Conservation (phyloP, 2,329 filamentous ascomycete genomes). For the Hypoxylon sp. region DNA sequence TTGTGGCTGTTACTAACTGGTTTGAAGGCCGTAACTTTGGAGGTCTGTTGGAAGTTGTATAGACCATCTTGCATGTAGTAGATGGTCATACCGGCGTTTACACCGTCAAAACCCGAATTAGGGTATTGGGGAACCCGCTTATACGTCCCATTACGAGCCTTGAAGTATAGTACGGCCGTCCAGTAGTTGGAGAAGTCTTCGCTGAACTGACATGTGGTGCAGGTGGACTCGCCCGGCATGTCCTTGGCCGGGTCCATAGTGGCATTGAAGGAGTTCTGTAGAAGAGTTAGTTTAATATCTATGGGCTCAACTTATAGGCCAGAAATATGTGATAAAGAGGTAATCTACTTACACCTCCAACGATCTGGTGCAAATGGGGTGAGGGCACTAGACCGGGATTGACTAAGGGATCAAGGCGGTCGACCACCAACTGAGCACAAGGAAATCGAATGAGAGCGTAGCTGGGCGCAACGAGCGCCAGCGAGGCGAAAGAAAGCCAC, state of each 20-base stretch:
- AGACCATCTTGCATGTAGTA: slow-evolving; percentile 59
- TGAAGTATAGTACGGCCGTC: slow-evolving; percentile 52
- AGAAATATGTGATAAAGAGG: not conserved
- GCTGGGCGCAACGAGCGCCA: slow-evolving; percentile 46
- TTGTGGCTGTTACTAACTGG: slow-evolving; percentile 47
- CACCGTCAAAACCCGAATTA: slow-evolving; percentile 51
- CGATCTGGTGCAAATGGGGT: slow-evolving; percentile 53
- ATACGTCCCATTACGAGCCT: slow-evolving; percentile 50
- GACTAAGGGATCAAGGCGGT: slow-evolving; percentile 52
- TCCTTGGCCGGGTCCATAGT: slow-evolving; percentile 52
- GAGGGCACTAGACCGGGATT: slow-evolving; percentile 51
- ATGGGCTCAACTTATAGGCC: slow-evolving; percentile 8
- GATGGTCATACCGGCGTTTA: slow-evolving; percentile 61
- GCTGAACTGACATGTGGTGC: slow-evolving; percentile 51
- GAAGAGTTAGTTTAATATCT: not conserved
- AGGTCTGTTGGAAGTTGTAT: slow-evolving; percentile 54
- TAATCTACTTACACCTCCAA: slow-evolving; percentile 48
- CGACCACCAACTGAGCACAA: slow-evolving; percentile 52
- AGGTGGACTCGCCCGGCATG: slow-evolving; percentile 49
- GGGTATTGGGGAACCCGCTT: slow-evolving; percentile 52
- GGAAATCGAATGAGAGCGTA: slow-evolving; percentile 51
- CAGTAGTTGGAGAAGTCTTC: slow-evolving; percentile 52
- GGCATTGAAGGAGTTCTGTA: slow-evolving; percentile 51
- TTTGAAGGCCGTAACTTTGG: slow-evolving; percentile 62
- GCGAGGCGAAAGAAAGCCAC: slow-evolving; percentile 41